Percentiles rank a stretch among this genome's conserved stretches.
These are phyloP conservation scores for Wickerhamiella cacticola DNA, from an alignment of 805 yeast genomes.

Conservation along the genomic window DNA sequence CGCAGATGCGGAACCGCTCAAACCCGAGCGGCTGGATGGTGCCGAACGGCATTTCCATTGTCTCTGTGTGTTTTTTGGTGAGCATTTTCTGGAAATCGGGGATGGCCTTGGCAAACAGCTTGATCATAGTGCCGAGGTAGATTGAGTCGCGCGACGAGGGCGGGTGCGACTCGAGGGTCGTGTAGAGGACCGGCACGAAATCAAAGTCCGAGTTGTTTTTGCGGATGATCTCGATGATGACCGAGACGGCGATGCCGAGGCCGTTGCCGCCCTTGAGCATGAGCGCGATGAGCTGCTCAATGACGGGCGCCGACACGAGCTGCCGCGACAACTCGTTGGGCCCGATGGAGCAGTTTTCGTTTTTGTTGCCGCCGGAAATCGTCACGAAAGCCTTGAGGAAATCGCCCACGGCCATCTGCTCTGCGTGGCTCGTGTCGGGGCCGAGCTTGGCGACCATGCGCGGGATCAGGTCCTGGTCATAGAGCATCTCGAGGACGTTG, in stretches of 20 bases:
- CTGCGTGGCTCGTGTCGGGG: constrained; percentile 54
- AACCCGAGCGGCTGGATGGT: constrained; percentile 69
- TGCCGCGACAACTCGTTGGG: constrained; percentile 91
- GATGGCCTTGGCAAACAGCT: constrained; percentile 62
- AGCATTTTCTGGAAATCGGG: constrained; percentile 57
- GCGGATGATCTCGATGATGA: constrained; percentile 84
- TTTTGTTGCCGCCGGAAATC: constrained; percentile 82
- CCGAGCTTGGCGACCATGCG: constrained; percentile 58
- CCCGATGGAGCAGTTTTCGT: constrained; percentile 84
- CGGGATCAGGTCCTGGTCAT: constrained; percentile 61
- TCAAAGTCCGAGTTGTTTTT: constrained; percentile 96
- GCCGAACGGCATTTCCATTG: constrained; percentile 53
- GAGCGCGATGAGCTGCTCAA: constrained; percentile 53
- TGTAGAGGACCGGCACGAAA: constrained; percentile 68
- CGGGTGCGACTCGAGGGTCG: constrained; percentile 77
- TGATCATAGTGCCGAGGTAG: constrained; percentile 75
- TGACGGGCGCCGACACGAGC: constrained; percentile 62
- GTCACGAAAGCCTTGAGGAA: constrained; percentile 88
- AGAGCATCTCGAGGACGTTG: constrained; percentile 67
- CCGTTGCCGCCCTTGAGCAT: constrained; percentile 76
- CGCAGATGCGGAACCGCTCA: constrained; percentile 81
- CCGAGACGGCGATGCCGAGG: constrained; percentile 86
- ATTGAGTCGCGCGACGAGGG: constrained; percentile 90
- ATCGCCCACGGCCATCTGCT: constrained; percentile 90
- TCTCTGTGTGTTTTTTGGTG: constrained; percentile 27